These are phyloP conservation scores for Neltuma alba DNA, from an alignment of 306 rosid genomes.

Conservation along the genomic window DNA sequence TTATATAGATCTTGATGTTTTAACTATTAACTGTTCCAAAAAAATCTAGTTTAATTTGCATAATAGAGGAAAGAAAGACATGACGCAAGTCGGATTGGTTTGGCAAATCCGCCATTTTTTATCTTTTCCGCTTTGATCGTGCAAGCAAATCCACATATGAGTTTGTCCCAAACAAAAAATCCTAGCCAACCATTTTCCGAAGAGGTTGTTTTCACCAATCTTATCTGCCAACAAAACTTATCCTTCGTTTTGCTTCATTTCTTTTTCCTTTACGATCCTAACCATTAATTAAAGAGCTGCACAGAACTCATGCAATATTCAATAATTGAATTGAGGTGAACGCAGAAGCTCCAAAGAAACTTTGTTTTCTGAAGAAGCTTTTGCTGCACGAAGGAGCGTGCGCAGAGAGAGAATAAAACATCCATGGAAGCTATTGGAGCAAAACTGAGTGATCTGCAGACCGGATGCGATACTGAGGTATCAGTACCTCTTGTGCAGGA, in stretches of 20 bases:
- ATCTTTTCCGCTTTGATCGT: not conserved
- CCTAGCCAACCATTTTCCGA: not conserved
- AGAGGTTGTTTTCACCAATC: not conserved
- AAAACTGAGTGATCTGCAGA: not conserved
- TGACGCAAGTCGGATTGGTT: no score
- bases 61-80: no score
- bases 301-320: not conserved
- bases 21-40: no score
- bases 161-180: no score
- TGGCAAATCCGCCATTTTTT: not conserved
- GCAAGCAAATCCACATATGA: not conserved
- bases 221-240: not conserved
- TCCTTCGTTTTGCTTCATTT: not conserved
- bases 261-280: not conserved
- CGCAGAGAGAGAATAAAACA: not conserved
- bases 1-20: no score
- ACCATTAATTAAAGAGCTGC: not conserved
- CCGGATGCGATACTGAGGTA: not conserved
- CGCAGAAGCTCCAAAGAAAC: not conserved
- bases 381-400: no score
- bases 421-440: not conserved
- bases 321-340: not conserved
- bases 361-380: not conserved
- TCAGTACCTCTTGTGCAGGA: not conserved
- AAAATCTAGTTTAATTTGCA: no score